Evolutionary conservation across 179 eudicot genomes (phyloP).

Genomic region (Actinidia polygama): DNA sequence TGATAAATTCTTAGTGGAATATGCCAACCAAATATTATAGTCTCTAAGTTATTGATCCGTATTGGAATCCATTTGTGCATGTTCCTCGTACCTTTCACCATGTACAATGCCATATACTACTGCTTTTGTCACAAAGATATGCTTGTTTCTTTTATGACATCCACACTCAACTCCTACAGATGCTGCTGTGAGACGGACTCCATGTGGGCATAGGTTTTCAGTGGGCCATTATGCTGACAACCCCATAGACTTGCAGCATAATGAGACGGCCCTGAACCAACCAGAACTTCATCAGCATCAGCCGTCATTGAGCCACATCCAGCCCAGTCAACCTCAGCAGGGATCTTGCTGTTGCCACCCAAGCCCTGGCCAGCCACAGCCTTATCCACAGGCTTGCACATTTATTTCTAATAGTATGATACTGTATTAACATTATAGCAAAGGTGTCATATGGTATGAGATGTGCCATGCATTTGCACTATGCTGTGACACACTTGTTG

Average conservation of each 20-base stretch:
- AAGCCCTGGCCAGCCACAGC: constrained; percentile 22
- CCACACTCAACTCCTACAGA: background rate
- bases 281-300: constrained; percentile 16
- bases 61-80: too few relatives aligned
- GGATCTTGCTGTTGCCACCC: constrained; percentile 8
- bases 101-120: background rate
- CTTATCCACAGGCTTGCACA: constrained; percentile 11
- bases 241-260: background rate
- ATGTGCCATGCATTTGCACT: too few relatives aligned
- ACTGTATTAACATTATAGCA: background rate
- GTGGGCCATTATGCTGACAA: background rate
- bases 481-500: too few relatives aligned
- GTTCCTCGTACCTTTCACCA: too few relatives aligned
- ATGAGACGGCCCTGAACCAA: constrained; percentile 19
- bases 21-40: too few relatives aligned
- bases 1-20: too few relatives aligned
- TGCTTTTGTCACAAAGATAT: background rate
- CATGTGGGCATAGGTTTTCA: constrained; percentile 1
- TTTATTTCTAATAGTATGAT: background rate
- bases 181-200: background rate
- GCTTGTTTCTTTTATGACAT: background rate
- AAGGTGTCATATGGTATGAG: background rate
- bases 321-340: constrained; percentile 22
- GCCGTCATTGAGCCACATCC: constrained; percentile 3
- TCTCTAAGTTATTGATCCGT: too few relatives aligned